Evolutionary conservation across 331 rosid genomes (phyloP).

Genomic region (Saraca asoca): DNA sequence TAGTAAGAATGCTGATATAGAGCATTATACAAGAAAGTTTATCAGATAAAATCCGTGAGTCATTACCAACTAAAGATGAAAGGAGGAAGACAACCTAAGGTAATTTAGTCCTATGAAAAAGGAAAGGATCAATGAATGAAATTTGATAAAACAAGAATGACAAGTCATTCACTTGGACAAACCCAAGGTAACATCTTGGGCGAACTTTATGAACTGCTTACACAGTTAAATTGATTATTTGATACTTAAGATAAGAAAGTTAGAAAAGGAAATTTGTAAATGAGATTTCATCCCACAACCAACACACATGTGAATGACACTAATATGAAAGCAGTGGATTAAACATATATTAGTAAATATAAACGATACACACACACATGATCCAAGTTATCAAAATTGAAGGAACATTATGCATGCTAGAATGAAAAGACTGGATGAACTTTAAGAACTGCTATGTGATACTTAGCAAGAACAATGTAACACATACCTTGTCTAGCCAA

Average conservation of each 20-base stretch:
- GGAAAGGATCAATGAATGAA: too few species aligned
- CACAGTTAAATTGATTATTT: too few species aligned
- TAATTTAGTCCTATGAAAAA: too few species aligned
- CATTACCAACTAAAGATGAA: too few species aligned
- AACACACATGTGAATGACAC: neutral
- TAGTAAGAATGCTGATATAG: neutral
- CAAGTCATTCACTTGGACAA: too few species aligned
- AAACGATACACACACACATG: slow-evolving; percentile 23
- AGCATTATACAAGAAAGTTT: too few species aligned
- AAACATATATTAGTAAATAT: neutral
- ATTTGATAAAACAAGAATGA: too few species aligned
- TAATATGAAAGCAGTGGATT: slow-evolving; percentile 3
- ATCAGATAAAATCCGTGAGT: too few species aligned
- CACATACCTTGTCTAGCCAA: slow-evolving; percentile 56
- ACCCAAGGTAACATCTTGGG: too few species aligned
- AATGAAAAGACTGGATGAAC: slow-evolving; percentile 17
- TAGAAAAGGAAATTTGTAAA: slow-evolving; percentile 2
- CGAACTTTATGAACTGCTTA: too few species aligned
- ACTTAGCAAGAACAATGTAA: slow-evolving; percentile 23
- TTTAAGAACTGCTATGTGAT: slow-evolving; percentile 22
- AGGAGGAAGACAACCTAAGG: too few species aligned
- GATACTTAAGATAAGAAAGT: too few species aligned
- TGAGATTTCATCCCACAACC: slow-evolving; percentile 9
- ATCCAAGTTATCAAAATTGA: slow-evolving; percentile 26
- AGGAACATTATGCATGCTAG: slow-evolving; percentile 16